These are phyloP conservation scores for Asterochloris erici DNA, from an alignment of 139 green algal genomes.

Conservation along the genomic window DNA sequence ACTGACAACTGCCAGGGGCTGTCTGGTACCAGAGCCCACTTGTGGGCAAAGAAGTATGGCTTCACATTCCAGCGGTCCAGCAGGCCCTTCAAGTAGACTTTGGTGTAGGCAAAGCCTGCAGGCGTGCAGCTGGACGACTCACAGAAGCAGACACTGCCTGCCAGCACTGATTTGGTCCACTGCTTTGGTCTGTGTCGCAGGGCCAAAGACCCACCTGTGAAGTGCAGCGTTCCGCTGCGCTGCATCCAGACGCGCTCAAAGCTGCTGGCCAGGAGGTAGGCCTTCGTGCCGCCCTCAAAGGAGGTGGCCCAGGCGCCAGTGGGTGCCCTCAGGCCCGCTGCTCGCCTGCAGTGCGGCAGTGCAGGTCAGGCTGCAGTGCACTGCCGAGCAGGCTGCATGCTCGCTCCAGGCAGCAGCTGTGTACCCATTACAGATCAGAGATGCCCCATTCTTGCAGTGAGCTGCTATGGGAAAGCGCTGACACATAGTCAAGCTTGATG, in stretches of 20 bases:
- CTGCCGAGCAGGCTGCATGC: not conserved
- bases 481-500: no score
- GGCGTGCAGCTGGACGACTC: slow-evolving; percentile 16
- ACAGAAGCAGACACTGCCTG: slow-evolving; percentile 30
- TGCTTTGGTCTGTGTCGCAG: slow-evolving; percentile 1
- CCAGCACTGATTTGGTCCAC: not conserved
- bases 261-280: slow-evolving; percentile 51
- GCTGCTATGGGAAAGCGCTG: no score
- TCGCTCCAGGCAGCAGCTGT: not conserved
- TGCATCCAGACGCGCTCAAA: slow-evolving; percentile 50
- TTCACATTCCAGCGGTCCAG: slow-evolving; percentile 40
- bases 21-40: no score
- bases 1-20: no score
- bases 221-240: slow-evolving; percentile 24
- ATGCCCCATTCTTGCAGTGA: no score
- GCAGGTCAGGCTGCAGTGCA: not conserved
- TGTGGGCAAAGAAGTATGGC: slow-evolving; percentile 33
- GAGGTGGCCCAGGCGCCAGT: slow-evolving; percentile 43
- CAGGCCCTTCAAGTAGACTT: slow-evolving; percentile 34
- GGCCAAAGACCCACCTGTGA: slow-evolving; percentile 23
- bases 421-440: not conserved
- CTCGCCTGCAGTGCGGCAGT: not conserved
- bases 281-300: slow-evolving; percentile 49
- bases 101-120: slow-evolving; percentile 35
- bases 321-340: not conserved